Evolutionary conservation across 306 rosid genomes (phyloP).

Genomic region (Pyrus bretschneideri): DNA sequence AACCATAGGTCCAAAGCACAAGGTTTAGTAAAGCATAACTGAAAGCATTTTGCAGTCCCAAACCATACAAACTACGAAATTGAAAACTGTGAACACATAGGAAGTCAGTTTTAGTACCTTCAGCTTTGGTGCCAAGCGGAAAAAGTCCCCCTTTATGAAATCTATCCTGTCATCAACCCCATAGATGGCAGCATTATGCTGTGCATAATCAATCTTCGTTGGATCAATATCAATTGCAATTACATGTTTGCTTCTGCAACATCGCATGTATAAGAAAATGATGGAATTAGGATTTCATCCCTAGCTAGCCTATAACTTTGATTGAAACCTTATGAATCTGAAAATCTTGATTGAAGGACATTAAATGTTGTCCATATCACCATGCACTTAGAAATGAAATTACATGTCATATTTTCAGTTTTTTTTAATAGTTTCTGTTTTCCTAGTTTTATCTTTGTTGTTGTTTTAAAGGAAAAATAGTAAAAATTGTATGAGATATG

Average conservation of each 20-base stretch:
- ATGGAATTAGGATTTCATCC: no score
- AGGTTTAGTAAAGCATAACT: background rate
- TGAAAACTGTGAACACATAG: background rate
- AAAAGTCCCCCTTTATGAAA: conserved; percentile 72
- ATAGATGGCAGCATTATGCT: conserved; percentile 77
- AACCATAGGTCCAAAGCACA: background rate
- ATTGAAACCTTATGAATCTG: no score
- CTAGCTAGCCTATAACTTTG: no score
- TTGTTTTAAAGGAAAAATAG: background rate
- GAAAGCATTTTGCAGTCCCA: background rate
- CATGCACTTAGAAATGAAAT: no score
- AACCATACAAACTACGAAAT: background rate
- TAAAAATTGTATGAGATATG: background rate
- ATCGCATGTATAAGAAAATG: conserved; percentile 14
- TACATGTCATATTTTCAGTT: no score
- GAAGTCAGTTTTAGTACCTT: conserved; percentile 40
- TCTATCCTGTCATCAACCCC: conserved; percentile 71
- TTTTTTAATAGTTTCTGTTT: no score
- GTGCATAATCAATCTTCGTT: conserved; percentile 63
- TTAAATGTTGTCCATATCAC: no score
- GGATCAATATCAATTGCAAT: conserved; percentile 85
- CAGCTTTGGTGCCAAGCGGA: conserved; percentile 63
- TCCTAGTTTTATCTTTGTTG: no score
- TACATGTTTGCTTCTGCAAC: conserved; percentile 65
- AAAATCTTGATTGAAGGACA: no score